Base-by-base conservation (phyloP, 345 rosid species). In the Gossypium raimondii region DNA sequence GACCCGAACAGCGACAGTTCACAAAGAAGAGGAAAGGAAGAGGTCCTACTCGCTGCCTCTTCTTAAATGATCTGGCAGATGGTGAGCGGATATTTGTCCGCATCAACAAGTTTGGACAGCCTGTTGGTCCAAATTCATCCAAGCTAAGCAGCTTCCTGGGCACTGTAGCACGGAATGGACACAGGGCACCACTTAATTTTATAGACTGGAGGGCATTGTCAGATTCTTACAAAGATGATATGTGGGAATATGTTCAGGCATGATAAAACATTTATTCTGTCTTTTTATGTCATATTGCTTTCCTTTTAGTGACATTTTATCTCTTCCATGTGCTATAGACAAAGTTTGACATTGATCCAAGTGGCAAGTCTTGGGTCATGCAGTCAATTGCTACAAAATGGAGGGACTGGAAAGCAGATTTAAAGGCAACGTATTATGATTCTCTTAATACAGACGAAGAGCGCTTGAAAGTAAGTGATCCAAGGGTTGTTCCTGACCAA, bases 171-270 rank as follows among this genome's bases (percentile, higher is more conserved):
- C 80, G 86, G 56, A 77, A 83, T 78, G 82, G 86, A 73, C 64
- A 72, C 70, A 68, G 72, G 78, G 83, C 82, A 10, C 86, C 86
- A 22, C 76, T 83, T 64, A 80, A 57, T 61, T 68, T 59, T 71
- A 17, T 61, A 11, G 57, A 73, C 10, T 80, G 86, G 86, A 75
- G 70, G 63, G 67, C 59, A 43, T 47, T 83, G 74, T 83, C 83
- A 7, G 62, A 75, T 41, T 66, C 75, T 41, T 24, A 27, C 67
- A 83, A 83, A 66, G 83, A 78, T 57, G 75, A 76, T 6, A 78
- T 83, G 78, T 83, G 86, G 86, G 71, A 72, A 75, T 56, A 41
- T 70, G 80, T 80, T 29, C 86, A 80, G 83, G 86, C 79, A 80
- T 27, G 52, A 51, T n/a, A 43, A 70, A 29, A 18, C 50, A 13